These are phyloP conservation scores for Beauveria rudraprayagi DNA, from an alignment of 2,329 filamentous ascomycete genomes.

Conservation along the genomic window DNA sequence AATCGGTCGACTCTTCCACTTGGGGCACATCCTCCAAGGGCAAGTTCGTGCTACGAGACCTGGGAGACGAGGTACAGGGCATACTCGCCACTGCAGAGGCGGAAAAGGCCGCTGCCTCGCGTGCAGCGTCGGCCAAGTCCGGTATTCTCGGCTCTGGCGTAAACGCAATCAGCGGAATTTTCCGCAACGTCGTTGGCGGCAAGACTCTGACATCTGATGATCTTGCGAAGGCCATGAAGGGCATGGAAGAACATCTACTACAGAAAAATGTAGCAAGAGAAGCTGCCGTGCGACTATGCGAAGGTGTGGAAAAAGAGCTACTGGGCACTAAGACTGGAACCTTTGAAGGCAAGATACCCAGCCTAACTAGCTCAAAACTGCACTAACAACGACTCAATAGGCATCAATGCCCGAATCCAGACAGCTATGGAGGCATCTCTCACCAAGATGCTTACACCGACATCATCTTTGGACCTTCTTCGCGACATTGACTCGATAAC, in stretches of 20 bases:
- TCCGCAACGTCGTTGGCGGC: constrained; percentile 90
- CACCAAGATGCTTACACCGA: constrained; percentile 91
- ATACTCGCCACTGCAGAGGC: constrained; percentile 77
- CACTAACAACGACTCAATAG: constrained; percentile 21
- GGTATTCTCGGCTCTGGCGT: constrained; percentile 73
- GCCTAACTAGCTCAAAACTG: background rate
- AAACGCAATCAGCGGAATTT: constrained; percentile 76
- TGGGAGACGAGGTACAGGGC: constrained; percentile 86
- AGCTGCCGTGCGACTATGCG: constrained; percentile 82
- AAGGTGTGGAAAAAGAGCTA: constrained; percentile 84
- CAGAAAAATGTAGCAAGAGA: constrained; percentile 95
- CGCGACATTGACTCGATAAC: constrained; percentile 82
- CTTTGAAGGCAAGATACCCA: constrained; percentile 58
- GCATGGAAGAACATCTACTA: constrained; percentile 90
- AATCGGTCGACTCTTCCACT: constrained; percentile 66
- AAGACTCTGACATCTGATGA: constrained; percentile 86
- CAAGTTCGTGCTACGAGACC: constrained; percentile 86
- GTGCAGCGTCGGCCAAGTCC: constrained; percentile 38
- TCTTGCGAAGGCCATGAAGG: constrained; percentile 84
- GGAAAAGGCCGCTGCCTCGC: constrained; percentile 43
- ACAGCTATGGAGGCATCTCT: constrained; percentile 87
- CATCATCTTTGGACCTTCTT: constrained; percentile 86
- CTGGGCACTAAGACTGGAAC: constrained; percentile 83
- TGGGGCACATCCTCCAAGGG: constrained; percentile 87
- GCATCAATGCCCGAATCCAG: constrained; percentile 73